These are phyloP conservation scores for Aspergillus biplanus DNA, from an alignment of 495 filamentous ascomycete genomes.

Conservation along the genomic window DNA sequence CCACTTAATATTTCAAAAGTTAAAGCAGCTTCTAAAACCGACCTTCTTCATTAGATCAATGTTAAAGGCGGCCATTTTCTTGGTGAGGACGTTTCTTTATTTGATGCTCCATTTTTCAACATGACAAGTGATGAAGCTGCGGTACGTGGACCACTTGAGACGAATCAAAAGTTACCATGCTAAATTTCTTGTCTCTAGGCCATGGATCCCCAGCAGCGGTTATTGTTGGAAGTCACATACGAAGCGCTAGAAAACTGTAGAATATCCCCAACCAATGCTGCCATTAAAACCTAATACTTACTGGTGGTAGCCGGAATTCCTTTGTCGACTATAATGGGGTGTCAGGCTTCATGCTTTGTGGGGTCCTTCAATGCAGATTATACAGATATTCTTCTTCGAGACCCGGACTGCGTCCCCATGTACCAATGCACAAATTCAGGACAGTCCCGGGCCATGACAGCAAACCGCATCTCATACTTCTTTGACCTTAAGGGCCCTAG, in stretches of 20 bases:
- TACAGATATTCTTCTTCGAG: slow-evolving; percentile 14
- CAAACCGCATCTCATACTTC: slow-evolving; percentile 51
- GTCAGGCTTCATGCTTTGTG: slow-evolving; percentile 7
- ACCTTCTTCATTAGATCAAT: slow-evolving; percentile 3
- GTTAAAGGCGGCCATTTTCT: slow-evolving; percentile 42
- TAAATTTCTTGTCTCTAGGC: slow-evolving; percentile 4
- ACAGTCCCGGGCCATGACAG: slow-evolving; percentile 36
- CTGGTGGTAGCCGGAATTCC: slow-evolving; percentile 27
- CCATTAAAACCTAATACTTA: neutral
- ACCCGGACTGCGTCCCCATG: slow-evolving; percentile 27
- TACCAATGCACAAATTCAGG: slow-evolving; percentile 20
- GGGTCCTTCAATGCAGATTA: slow-evolving; percentile 15
- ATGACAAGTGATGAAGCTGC: slow-evolving; percentile 55
- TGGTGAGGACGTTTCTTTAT: slow-evolving; percentile 52
- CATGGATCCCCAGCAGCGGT: slow-evolving; percentile 46
- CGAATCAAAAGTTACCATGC: neutral
- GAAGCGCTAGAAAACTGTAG: slow-evolving; percentile 52
- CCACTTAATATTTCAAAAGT: neutral
- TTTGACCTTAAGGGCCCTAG: slow-evolving; percentile 48
- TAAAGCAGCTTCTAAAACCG: neutral
- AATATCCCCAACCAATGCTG: neutral
- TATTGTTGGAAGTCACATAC: slow-evolving; percentile 60
- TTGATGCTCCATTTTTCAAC: slow-evolving; percentile 61
- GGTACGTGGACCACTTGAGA: slow-evolving; percentile 2
- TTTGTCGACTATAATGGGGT: slow-evolving; percentile 28